Evolutionary conservation across 2,329 filamentous ascomycete genomes (phyloP).

Genomic region (Penicillium sp.): DNA sequence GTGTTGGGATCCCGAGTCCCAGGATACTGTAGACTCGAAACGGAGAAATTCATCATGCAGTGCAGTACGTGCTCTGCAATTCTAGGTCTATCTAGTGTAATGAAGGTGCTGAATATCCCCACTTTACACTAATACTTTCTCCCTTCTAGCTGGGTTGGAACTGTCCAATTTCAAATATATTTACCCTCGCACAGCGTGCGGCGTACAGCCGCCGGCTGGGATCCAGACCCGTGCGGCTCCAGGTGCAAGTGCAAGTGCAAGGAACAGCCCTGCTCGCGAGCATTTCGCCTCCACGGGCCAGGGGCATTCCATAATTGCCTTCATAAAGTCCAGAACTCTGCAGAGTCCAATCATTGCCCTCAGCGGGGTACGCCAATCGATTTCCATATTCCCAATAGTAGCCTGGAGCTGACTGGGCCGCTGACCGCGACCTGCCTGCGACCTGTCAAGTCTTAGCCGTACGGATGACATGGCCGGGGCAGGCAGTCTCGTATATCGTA

Average conservation of each 20-base stretch:
- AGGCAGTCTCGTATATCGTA: not conserved
- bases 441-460: slow-evolving; percentile 27
- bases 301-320: not conserved
- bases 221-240: slow-evolving; percentile 16
- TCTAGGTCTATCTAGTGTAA: not conserved
- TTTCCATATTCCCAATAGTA: slow-evolving; percentile 22
- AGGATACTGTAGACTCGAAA: not conserved
- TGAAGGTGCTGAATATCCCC: not conserved
- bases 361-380: slow-evolving; percentile 1
- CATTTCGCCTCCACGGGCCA: slow-evolving; percentile 8
- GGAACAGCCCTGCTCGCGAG: slow-evolving; percentile 7
- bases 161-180: not conserved
- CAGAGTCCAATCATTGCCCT: slow-evolving; percentile 12
- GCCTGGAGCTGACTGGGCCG: slow-evolving; percentile 14
- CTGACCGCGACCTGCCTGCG: slow-evolving; percentile 16
- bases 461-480: slow-evolving; percentile 7
- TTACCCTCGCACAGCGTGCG: slow-evolving; percentile 6
- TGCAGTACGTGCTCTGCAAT: not conserved
- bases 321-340: not conserved
- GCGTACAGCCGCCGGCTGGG: not conserved
- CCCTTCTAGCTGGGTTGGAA: not conserved
- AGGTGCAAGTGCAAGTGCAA: slow-evolving; percentile 15
- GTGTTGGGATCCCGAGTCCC: not conserved
- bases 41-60: not conserved
- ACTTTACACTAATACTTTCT: not conserved